These are phyloP conservation scores for Corniculantispora saksenae DNA, from an alignment of 2,329 filamentous ascomycete species.

Conservation along the genomic window DNA sequence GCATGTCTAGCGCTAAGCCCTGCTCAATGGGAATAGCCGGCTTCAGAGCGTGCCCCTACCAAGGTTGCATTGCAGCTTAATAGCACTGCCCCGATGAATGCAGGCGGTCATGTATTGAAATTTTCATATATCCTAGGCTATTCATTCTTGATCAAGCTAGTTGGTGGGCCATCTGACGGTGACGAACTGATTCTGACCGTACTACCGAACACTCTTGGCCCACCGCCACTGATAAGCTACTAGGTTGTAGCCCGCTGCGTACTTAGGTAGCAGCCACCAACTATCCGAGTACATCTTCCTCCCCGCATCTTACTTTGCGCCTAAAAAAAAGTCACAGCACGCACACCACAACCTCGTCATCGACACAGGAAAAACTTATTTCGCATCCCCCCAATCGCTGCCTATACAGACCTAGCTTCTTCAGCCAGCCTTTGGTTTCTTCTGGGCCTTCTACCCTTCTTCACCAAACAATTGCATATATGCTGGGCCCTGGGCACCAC, in stretches of 20 bases:
- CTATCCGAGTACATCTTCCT: neutral
- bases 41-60: neutral
- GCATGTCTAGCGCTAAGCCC: neutral
- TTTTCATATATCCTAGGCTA: too few relatives aligned
- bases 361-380: neutral
- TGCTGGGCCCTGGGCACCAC: constrained; percentile 6
- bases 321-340: neutral
- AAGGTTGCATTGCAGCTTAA: neutral
- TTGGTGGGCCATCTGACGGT: too few relatives aligned
- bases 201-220: too few relatives aligned
- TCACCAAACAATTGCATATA: neutral
- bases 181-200: too few relatives aligned
- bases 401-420: too few relatives aligned
- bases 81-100: too few relatives aligned
- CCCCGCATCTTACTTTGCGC: neutral
- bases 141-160: too few relatives aligned
- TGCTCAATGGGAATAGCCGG: neutral
- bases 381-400: neutral
- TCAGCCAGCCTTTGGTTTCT: too few relatives aligned
- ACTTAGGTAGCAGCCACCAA: too few relatives aligned
- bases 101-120: neutral
- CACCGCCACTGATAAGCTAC: too few relatives aligned
- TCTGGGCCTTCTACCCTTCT: neutral
- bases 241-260: too few relatives aligned
- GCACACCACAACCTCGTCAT: neutral